These are phyloP conservation scores for Fusarium protoensiforme DNA, from an alignment of 2,329 filamentous ascomycete species.

Conservation along the genomic window DNA sequence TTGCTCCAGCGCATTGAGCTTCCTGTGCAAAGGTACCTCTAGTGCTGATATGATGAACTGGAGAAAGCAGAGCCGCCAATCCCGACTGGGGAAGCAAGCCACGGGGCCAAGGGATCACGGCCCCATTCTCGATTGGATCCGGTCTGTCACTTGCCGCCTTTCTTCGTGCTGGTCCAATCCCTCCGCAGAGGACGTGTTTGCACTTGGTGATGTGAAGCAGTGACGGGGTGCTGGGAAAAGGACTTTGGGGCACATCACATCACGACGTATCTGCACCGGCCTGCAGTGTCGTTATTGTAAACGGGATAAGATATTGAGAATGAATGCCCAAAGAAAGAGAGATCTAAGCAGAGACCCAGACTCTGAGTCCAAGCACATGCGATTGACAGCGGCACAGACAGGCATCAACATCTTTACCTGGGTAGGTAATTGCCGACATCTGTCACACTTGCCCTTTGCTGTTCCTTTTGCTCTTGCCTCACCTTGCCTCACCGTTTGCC, in stretches of 20 bases:
- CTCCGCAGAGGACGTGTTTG: not conserved
- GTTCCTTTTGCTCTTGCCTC: not conserved
- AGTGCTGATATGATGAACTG: constrained; percentile 31
- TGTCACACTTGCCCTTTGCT: not conserved
- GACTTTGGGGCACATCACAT: not conserved
- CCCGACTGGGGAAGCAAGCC: constrained; percentile 14
- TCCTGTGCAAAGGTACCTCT: constrained; percentile 21
- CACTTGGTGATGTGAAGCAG: constrained; percentile 6
- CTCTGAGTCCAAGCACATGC: not conserved
- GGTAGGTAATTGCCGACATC: not conserved
- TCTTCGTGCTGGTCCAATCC: not conserved
- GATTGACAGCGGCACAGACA: not conserved
- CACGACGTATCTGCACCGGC: not conserved
- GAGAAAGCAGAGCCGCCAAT: constrained; percentile 17
- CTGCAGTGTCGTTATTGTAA: not conserved
- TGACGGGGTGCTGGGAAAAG: not conserved
- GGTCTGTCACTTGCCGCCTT: constrained; percentile 1
- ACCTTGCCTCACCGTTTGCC: not conserved
- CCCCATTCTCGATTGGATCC: not conserved
- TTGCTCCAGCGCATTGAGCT: not conserved
- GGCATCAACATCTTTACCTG: not conserved
- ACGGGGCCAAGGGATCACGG: not conserved
- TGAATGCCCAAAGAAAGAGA: not conserved
- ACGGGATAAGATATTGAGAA: not conserved
- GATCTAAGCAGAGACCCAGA: not conserved